These are phyloP conservation scores for Colletotrichum sp. DNA, from an alignment of 2,329 filamentous ascomycete genomes.

Conservation along the genomic window DNA sequence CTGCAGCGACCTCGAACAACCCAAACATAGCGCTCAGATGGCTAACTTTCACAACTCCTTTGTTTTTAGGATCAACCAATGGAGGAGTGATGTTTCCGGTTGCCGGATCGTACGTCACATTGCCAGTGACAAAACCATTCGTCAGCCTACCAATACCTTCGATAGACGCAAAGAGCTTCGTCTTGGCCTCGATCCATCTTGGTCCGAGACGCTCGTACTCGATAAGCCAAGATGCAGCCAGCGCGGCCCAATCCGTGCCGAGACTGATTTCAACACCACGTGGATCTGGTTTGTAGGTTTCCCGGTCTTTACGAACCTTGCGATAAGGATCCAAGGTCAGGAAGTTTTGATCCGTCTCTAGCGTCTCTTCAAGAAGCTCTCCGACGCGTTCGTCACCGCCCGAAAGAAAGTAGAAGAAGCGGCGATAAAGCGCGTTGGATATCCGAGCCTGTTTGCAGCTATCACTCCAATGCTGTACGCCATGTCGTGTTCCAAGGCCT, in stretches of 20 bases:
- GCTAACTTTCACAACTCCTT: conserved; percentile 54
- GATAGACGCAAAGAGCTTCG: conserved; percentile 53
- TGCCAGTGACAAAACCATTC: conserved; percentile 64
- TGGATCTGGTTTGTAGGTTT: conserved; percentile 46
- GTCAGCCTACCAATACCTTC: conserved; percentile 57
- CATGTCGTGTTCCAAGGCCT: conserved; percentile 66
- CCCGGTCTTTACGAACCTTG: conserved; percentile 61
- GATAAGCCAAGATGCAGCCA: conserved; percentile 62
- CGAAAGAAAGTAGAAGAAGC: conserved; percentile 58
- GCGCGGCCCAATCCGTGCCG: conserved; percentile 63
- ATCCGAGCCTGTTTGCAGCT: conserved; percentile 68
- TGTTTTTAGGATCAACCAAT: conserved; percentile 55
- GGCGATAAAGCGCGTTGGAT: conserved; percentile 61
- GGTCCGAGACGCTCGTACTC: conserved; percentile 63
- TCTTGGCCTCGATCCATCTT: conserved; percentile 54
- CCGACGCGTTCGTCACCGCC: conserved; percentile 64
- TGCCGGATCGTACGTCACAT: conserved; percentile 54
- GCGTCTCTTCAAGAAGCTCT: conserved; percentile 54
- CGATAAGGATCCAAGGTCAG: conserved; percentile 59
- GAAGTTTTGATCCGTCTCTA: conserved; percentile 59
- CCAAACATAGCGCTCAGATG: conserved; percentile 65
- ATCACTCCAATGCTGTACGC: conserved; percentile 66
- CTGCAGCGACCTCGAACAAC: conserved; percentile 60
- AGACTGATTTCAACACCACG: conserved; percentile 51
- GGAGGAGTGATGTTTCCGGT: conserved; percentile 57